phyloP scores from a whole-genome alignment of 805 yeast genomes.

The Pichia ethanolica region DNA sequence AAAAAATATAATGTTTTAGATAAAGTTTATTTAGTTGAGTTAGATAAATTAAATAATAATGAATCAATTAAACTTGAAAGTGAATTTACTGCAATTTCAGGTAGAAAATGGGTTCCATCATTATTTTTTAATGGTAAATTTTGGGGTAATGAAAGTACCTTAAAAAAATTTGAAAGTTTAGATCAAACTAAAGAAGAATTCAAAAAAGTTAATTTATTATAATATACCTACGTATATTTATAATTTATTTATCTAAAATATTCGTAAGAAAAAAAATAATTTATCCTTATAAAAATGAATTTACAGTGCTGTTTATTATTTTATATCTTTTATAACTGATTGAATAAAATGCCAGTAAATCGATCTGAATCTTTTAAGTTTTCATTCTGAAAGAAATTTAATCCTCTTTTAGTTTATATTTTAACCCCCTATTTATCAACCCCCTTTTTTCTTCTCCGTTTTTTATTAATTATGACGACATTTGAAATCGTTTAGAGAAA shows the following conservation, averaged over 20 bases:
- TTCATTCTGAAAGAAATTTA: too few species aligned
- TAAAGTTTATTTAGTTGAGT: constrained; percentile 50
- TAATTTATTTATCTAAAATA: not conserved
- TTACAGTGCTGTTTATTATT: too few species aligned
- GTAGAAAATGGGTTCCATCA: constrained; percentile 65
- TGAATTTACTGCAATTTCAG: constrained; percentile 49
- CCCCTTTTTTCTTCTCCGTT: too few species aligned
- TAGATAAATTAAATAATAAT: constrained; percentile 44
- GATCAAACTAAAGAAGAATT: constrained; percentile 31
- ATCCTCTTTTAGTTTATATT: too few species aligned
- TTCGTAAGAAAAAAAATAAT: too few species aligned
- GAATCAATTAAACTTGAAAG: constrained; percentile 48
- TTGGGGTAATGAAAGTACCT: constrained; percentile 50
- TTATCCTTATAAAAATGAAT: too few species aligned
- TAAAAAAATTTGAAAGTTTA: constrained; percentile 31
- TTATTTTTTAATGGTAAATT: constrained; percentile 51
- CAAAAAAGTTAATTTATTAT: constrained; percentile 26
- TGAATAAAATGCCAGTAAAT: too few species aligned
- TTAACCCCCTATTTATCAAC: too few species aligned
- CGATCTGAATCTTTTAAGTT: too few species aligned
- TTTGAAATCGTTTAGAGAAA: too few species aligned
- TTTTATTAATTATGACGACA: too few species aligned
- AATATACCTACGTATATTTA: not conserved
- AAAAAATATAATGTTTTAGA: constrained; percentile 42
- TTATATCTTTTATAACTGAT: too few species aligned